Evolutionary conservation across 805 yeast species (phyloP).

Genomic region (Debaryomyces tyrocola): DNA sequence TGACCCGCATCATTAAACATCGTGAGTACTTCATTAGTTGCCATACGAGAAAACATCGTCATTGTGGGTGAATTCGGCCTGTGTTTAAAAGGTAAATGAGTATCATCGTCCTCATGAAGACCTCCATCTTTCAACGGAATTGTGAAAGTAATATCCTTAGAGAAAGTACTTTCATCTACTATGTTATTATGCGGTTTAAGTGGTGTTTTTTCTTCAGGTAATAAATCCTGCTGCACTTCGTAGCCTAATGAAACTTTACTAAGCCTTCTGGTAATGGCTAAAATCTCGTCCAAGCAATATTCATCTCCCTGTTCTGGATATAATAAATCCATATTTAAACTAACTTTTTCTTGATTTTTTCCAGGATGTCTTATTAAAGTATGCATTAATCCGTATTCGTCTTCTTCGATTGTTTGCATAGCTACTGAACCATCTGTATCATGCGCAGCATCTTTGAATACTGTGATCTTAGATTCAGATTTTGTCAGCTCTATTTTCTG

Average conservation of each 20-base stretch:
- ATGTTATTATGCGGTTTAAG: not conserved
- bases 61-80: conserved; percentile 69
- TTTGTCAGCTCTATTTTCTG: conserved; percentile 31
- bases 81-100: conserved; percentile 9
- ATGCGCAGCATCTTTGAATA: conserved; percentile 25
- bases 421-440: conserved; percentile 5
- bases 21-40: conserved; percentile 67
- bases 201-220: no score
- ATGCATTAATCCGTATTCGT: conserved; percentile 44
- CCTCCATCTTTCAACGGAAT: conserved; percentile 45
- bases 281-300: conserved; percentile 61
- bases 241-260: not conserved
- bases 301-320: conserved; percentile 51
- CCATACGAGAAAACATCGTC: conserved; percentile 73
- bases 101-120: conserved; percentile 13
- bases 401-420: conserved; percentile 46
- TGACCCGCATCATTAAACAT: conserved; percentile 67
- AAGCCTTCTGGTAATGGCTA: conserved; percentile 49
- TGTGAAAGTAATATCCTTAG: conserved; percentile 33
- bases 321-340: conserved; percentile 59
- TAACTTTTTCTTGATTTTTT: conserved; percentile 58
- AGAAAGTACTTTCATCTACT: conserved; percentile 3
- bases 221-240: not conserved
- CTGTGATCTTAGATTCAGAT: conserved; percentile 22
- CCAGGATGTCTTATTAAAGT: conserved; percentile 57